Evolutionary conservation across 768 basidiomycete genomes (phyloP), one percentile per base, ranked within the genome.

Genomic region (Rhodotorula babjevae): DNA sequence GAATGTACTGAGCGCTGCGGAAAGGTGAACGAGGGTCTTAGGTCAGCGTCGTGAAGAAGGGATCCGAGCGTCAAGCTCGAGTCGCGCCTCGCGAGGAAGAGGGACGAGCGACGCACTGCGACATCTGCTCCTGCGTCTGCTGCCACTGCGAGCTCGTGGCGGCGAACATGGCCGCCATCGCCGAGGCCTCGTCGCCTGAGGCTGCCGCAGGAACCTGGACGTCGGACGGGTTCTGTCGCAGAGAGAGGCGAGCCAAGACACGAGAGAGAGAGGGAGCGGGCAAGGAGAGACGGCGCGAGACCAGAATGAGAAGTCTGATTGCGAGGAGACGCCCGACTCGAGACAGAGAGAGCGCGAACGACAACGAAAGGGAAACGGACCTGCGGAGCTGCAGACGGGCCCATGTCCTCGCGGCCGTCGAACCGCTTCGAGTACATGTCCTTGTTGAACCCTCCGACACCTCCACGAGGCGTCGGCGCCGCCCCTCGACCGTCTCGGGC

Each of bases 91-190:
- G n/a, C 15, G 31, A 47, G 10, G 23, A 18, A 10, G 36, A 23
- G 29, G 42, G 33, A 49, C 11, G 23, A 33, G 36, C 36, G 36
- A 93, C 94, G 85, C 85, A 99, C 96, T 92, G 89, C 80, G 93
- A 90, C 94, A 99, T 97, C 86, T 95, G 93, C 86, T 97, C 93
- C 84, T 97, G 93, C 80, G 93, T 90, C 86, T 94, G 91, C 84
- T 96, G 90, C 96, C 95, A 99, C 82, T 93, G 91, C 75, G 91
- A 88, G 53, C 88, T 88, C 82, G 93, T 91, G 71, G 90, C 90
- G 82, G 91, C 89, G 81, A 98, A 94, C 91, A 99, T 96, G 77
- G 94, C 94, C n/a, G 89, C 90, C 85, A 99, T 91, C 49, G 92
- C 90, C n/a, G 90, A 91, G 44, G 90, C 91, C 81, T 98, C 96